A percentile compares a stretch with the other conserved stretches of the same genome.
Conservation (phyloP, 352 stramenopile genomes). For the Phytophthora lateralis region DNA sequence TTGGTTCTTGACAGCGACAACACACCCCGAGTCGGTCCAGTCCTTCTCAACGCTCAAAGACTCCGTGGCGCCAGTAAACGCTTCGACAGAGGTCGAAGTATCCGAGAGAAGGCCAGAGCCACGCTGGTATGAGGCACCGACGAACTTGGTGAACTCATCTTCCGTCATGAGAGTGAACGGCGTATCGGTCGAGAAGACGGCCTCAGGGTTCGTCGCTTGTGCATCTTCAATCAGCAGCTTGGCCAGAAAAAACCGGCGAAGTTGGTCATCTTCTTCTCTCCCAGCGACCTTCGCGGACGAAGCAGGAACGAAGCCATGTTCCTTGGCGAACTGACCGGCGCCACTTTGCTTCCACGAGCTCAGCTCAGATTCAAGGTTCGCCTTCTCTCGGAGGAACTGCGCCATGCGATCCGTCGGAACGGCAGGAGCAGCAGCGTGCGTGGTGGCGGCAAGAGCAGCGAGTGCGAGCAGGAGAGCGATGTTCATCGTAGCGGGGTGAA, state of each 20-base stretch:
- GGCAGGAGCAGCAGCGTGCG: conserved; percentile 21
- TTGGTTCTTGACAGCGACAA: conserved; percentile 94
- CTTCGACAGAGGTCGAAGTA: conserved; percentile 1
- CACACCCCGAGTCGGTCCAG: conserved; percentile 66
- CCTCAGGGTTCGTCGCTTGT: conserved; percentile 58
- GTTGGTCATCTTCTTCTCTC: conserved; percentile 42
- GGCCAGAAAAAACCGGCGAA: conserved; percentile 64
- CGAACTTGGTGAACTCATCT: conserved; percentile 63
- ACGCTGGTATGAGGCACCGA: conserved; percentile 49
- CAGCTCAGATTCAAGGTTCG: conserved; percentile 46
- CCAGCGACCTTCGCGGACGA: not conserved
- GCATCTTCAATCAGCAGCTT: conserved; percentile 64
- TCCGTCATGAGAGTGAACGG: conserved; percentile 79
- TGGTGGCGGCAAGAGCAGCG: conserved; percentile 18
- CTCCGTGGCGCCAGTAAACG: conserved; percentile 15
- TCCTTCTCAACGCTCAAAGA: conserved; percentile 40
- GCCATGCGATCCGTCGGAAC: conserved; percentile 38
- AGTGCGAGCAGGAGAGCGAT: conserved; percentile 36
- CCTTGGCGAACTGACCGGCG: conserved; percentile 51
- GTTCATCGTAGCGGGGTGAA: conserved; percentile 34
- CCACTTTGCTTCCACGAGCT: conserved; percentile 56
- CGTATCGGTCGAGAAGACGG: conserved; percentile 66
- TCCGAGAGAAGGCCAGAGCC: conserved; percentile 5
- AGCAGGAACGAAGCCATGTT: conserved; percentile 48
- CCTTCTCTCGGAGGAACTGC: conserved; percentile 57